Conservation (phyloP, 352 stramenopile species). For the Globisporangium carolinianum region DNA sequence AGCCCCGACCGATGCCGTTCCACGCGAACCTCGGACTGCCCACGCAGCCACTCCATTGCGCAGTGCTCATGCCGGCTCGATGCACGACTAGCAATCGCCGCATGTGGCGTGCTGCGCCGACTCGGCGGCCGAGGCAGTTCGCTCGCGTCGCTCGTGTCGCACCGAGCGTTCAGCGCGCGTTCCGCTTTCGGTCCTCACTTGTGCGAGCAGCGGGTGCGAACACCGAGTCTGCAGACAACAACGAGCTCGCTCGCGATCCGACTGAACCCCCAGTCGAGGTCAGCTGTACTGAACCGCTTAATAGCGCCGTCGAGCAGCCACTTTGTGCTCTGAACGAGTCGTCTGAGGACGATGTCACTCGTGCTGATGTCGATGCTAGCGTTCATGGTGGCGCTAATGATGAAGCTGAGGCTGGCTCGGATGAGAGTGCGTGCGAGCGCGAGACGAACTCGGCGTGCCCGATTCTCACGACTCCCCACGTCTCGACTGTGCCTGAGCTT, state of each 20-base stretch:
- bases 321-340: neutral
- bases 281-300: neutral
- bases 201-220: conserved; percentile 15
- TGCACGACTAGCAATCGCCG: neutral
- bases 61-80: conserved; percentile 1
- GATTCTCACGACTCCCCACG: conserved; percentile 23
- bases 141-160: neutral
- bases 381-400: too few species aligned
- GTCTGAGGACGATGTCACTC: neutral
- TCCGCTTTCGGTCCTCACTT: conserved; percentile 28
- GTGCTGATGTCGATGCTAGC: neutral
- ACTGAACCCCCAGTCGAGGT: too few species aligned
- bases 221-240: neutral
- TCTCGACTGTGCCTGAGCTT: conserved; percentile 34
- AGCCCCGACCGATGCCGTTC: neutral
- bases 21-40: conserved; percentile 9
- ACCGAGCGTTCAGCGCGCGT: conserved; percentile 8
- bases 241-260: too few species aligned
- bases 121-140: neutral
- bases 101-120: neutral
- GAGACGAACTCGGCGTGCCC: conserved; percentile 14
- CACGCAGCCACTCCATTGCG: conserved; percentile 4
- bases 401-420: too few species aligned
- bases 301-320: neutral
- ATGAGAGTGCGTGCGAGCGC: neutral